Percentiles rank a stretch among this genome's conserved stretches.
Evolutionary conservation across 1,139 yeast species (phyloP).

Genomic region (Kodamaea sp.): DNA sequence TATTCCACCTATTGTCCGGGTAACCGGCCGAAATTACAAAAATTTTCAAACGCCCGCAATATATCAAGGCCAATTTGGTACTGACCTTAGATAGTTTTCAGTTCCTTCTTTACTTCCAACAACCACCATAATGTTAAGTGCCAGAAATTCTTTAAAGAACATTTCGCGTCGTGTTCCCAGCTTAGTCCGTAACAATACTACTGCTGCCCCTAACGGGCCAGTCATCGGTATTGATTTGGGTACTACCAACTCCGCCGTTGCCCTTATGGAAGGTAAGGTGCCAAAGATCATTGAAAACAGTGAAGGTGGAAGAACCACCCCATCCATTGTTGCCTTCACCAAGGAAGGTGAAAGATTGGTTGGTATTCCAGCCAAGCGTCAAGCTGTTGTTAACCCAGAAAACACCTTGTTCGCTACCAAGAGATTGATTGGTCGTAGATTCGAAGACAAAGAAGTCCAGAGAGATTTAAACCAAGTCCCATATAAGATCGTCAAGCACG

Average conservation of each 20-base stretch:
- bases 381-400: slow-evolving; percentile 98
- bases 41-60: slow-evolving; percentile 14
- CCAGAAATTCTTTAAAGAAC: slow-evolving; percentile 45
- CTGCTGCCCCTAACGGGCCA: slow-evolving; percentile 61
- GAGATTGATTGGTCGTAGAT: slow-evolving; percentile 98
- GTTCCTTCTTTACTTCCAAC: slow-evolving; percentile 2
- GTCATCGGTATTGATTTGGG: slow-evolving; percentile 99
- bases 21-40: slow-evolving; percentile 17
- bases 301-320: slow-evolving; percentile 99
- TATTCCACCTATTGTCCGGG: slow-evolving; percentile 14
- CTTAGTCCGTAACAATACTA: slow-evolving; percentile 52
- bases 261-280: slow-evolving; percentile 94
- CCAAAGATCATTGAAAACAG: slow-evolving; percentile 97
- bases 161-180: slow-evolving; percentile 46
- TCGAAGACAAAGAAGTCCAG: slow-evolving; percentile 94
- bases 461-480: slow-evolving; percentile 96
- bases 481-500: slow-evolving; percentile 93
- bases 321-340: slow-evolving; percentile 97
- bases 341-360: slow-evolving; percentile 90
- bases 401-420: slow-evolving; percentile 97
- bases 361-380: slow-evolving; percentile 99
- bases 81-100: not conserved
- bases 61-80: slow-evolving; percentile 5
- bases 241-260: slow-evolving; percentile 99
- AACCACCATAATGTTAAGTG: slow-evolving; percentile 40